Evolutionary conservation across 2,329 filamentous ascomycete genomes (phyloP).

Genomic region (Corynespora cassiicola): DNA sequence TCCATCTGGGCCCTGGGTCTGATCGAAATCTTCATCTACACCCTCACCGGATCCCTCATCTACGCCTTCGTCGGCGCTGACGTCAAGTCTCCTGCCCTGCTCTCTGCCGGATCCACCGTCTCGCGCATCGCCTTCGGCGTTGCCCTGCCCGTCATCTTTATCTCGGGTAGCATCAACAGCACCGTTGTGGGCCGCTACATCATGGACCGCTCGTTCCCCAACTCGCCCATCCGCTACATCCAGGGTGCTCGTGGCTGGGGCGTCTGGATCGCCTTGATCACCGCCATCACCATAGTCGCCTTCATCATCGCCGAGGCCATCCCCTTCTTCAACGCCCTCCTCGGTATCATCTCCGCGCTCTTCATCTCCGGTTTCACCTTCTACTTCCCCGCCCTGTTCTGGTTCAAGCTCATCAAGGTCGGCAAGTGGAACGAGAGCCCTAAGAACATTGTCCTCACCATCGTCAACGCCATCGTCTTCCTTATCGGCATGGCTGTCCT

Average conservation of each 20-base stretch:
- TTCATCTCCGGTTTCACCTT: conserved; percentile 74
- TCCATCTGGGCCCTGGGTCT: conserved; percentile 63
- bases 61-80: conserved; percentile 70
- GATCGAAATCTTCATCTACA: conserved; percentile 65
- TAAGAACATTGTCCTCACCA: conserved; percentile 39
- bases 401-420: conserved; percentile 49
- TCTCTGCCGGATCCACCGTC: conserved; percentile 64
- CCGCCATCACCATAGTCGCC: conserved; percentile 65
- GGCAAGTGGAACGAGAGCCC: conserved; percentile 48
- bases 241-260: conserved; percentile 47
- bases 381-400: conserved; percentile 47
- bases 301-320: conserved; percentile 75
- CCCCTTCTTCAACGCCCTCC: conserved; percentile 72
- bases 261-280: conserved; percentile 67
- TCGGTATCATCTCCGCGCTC: conserved; percentile 68
- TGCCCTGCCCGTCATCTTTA: conserved; percentile 74
- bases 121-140: conserved; percentile 76
- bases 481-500: conserved; percentile 40
- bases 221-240: conserved; percentile 55
- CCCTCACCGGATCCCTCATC: conserved; percentile 72
- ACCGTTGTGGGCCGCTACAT: conserved; percentile 73
- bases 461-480: conserved; percentile 35
- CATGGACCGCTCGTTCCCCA: conserved; percentile 66
- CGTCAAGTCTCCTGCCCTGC: conserved; percentile 70
- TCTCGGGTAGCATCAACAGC: conserved; percentile 74